phyloP scores from a whole-genome alignment of 2,329 filamentous ascomycete species.

The Helminthosporium solani region DNA sequence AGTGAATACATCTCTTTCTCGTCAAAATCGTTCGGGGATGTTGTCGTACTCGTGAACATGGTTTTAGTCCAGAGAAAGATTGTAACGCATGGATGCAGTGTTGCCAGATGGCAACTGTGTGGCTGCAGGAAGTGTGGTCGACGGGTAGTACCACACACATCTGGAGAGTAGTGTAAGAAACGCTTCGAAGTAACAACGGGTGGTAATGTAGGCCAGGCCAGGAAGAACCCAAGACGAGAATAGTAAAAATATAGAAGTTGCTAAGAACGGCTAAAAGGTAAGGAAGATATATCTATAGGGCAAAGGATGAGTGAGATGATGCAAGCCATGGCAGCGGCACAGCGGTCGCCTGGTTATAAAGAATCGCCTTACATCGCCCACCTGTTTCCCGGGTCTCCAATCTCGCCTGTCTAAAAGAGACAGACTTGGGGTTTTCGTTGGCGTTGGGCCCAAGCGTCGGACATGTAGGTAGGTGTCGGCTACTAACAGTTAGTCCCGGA shows the following conservation, averaged over 20 bases:
- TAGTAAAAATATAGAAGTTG: constrained; percentile 3
- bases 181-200: neutral
- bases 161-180: neutral
- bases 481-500: constrained; percentile 15
- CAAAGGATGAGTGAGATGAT: constrained; percentile 9
- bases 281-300: constrained; percentile 1
- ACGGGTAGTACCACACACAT: constrained; percentile 29
- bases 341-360: constrained; percentile 9
- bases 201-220: neutral
- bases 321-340: constrained; percentile 7
- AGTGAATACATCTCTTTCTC: constrained; percentile 19
- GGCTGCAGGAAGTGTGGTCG: constrained; percentile 22
- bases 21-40: constrained; percentile 20
- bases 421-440: constrained; percentile 13
- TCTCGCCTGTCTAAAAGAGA: constrained; percentile 5
- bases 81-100: constrained; percentile 21
- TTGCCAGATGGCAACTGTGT: constrained; percentile 25
- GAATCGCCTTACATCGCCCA: constrained; percentile 5
- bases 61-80: constrained; percentile 10
- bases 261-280: neutral
- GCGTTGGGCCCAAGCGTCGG: constrained; percentile 13
- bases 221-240: neutral
- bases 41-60: constrained; percentile 21
- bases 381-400: constrained; percentile 2
- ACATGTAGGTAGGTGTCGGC: constrained; percentile 9